A percentile compares a stretch with the other conserved stretches of the same genome.
Conservation (phyloP, 2,329 filamentous ascomycete genomes). For the Myriosclerotinia scirpicola region DNA sequence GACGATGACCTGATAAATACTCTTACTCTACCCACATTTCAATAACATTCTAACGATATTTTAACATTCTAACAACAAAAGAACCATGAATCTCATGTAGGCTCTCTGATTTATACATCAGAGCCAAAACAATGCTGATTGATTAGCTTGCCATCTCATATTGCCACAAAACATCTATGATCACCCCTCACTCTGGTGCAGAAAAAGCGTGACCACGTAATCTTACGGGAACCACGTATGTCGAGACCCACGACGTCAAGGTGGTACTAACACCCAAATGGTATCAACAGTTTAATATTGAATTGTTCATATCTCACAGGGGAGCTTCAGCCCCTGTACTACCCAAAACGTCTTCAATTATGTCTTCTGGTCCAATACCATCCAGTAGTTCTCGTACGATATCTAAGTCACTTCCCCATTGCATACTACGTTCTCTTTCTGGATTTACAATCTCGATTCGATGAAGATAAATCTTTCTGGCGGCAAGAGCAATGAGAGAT, state of each 20-base stretch:
- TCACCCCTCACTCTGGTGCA: neutral
- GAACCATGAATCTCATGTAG: neutral
- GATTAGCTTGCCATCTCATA: neutral
- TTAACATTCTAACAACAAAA: neutral
- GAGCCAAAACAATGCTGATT: no score
- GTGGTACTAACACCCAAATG: neutral
- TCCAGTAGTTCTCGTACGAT: conserved; percentile 69
- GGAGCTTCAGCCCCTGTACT: conserved; percentile 54
- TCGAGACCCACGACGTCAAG: neutral
- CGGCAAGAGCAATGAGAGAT: conserved; percentile 77
- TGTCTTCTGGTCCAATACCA: conserved; percentile 58
- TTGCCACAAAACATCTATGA: neutral
- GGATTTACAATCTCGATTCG: conserved; percentile 70
- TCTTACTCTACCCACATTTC: neutral
- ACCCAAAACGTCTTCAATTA: conserved; percentile 63
- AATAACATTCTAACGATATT: no score
- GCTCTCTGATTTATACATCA: neutral
- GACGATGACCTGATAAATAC: neutral
- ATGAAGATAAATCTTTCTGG: conserved; percentile 84
- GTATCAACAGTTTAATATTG: neutral
- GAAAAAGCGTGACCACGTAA: neutral
- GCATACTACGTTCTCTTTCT: conserved; percentile 78
- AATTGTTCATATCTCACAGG: conserved; percentile 39
- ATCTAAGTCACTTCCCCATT: conserved; percentile 81
- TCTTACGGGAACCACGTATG: neutral